These are phyloP conservation scores for Dactylellina haptotyla DNA, from an alignment of 2,329 filamentous ascomycete species.

Conservation along the genomic window DNA sequence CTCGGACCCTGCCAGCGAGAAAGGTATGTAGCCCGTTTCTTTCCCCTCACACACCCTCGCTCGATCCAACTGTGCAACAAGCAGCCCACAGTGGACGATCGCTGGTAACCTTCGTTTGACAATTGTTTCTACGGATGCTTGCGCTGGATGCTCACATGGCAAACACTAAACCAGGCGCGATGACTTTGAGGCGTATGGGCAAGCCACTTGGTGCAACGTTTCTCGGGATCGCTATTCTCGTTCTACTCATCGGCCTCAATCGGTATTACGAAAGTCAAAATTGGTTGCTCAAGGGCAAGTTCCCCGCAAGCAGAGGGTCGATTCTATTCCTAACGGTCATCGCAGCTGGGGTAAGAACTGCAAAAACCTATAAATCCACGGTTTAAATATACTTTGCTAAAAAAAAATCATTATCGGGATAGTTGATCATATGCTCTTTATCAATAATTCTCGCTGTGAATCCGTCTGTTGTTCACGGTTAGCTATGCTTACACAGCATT, in stretches of 20 bases:
- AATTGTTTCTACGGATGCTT: conserved; percentile 30
- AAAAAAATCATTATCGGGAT: no score
- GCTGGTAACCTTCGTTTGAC: conserved; percentile 56
- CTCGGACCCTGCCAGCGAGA: conserved; percentile 48
- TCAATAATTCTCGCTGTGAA: conserved; percentile 49
- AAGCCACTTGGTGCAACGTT: conserved; percentile 81
- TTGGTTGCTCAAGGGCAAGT: conserved; percentile 82
- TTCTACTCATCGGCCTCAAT: conserved; percentile 79
- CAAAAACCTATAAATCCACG: no score
- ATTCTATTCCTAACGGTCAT: conserved; percentile 75
- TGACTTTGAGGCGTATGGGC: conserved; percentile 71
- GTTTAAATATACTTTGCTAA: no score
- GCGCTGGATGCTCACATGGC: conserved; percentile 53
- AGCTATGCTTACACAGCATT: no score
- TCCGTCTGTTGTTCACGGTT: conserved; percentile 37
- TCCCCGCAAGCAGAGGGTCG: conserved; percentile 79
- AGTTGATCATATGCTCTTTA: conserved; percentile 47
- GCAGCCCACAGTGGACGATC: conserved; percentile 50
- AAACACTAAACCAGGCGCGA: conserved; percentile 58
- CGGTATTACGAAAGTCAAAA: conserved; percentile 78
- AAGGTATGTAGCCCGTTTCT: conserved; percentile 49
- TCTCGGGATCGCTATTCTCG: conserved; percentile 77
- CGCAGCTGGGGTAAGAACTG: conserved; percentile 62
- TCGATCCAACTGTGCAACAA: conserved; percentile 57
- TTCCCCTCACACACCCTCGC: conserved; percentile 57